A percentile compares a stretch with the other conserved stretches of the same genome.
These are phyloP conservation scores for Termitomyces eurrhizus DNA, from an alignment of 768 basidiomycete species.

Conservation along the genomic window DNA sequence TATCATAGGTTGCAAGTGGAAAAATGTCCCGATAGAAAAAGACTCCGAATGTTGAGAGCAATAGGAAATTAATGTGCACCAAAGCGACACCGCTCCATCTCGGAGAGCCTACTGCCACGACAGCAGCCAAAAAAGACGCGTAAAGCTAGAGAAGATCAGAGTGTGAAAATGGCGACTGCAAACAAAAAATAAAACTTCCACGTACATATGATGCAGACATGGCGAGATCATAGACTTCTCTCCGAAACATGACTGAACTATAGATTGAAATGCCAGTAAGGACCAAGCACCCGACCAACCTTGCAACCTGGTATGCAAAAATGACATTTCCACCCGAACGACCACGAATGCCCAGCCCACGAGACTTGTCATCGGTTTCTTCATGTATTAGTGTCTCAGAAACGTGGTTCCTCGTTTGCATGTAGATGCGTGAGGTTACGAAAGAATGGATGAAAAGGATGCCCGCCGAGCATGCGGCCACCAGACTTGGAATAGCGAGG, in stretches of 20 bases:
- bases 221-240: slow-evolving; percentile 27
- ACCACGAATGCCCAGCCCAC: slow-evolving; percentile 27
- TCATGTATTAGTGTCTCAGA: not conserved
- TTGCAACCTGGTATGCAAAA: slow-evolving; percentile 42
- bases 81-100: slow-evolving; percentile 33
- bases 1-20: slow-evolving; percentile 54
- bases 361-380: not conserved
- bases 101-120: slow-evolving; percentile 34
- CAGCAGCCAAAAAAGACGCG: slow-evolving; percentile 37
- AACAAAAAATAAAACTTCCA: not conserved
- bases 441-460: slow-evolving; percentile 14
- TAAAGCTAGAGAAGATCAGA: slow-evolving; percentile 32
- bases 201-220: slow-evolving; percentile 30
- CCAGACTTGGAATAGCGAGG: slow-evolving; percentile 16
- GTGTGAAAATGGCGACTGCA: not conserved
- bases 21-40: slow-evolving; percentile 58
- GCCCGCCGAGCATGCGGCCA: slow-evolving; percentile 14
- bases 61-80: slow-evolving; percentile 43
- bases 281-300: slow-evolving; percentile 40
- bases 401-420: slow-evolving; percentile 4
- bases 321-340: slow-evolving; percentile 45
- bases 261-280: slow-evolving; percentile 50
- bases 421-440: slow-evolving; percentile 7
- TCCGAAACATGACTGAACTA: not conserved
- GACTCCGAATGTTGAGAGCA: slow-evolving; percentile 43